Conservation (phyloP, 164 flowering plant species). For the Annona cherimola region DNA sequence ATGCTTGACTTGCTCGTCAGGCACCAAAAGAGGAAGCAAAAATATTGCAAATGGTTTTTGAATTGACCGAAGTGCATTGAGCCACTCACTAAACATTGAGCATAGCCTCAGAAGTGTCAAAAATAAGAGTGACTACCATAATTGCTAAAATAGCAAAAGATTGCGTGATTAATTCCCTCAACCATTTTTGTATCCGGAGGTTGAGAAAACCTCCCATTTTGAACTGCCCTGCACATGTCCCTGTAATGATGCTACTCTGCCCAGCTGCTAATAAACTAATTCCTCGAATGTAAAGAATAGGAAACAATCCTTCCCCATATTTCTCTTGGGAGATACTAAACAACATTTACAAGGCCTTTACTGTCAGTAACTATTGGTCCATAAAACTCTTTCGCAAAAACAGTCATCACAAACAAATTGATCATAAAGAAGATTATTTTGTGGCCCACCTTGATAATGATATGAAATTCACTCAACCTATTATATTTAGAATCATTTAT, state of each 20-base stretch:
- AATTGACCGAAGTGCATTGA: slow-evolving; percentile 83
- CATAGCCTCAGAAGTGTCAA: slow-evolving; percentile 59
- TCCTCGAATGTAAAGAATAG: slow-evolving; percentile 86
- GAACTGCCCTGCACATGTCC: slow-evolving; percentile 94
- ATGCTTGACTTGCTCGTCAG: slow-evolving; percentile 76
- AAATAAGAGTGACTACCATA: slow-evolving; percentile 66
- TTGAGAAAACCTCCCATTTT: slow-evolving; percentile 94
- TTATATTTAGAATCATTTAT: too few relatives aligned
- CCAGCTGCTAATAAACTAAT: too few relatives aligned
- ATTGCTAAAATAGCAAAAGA: slow-evolving; percentile 87
- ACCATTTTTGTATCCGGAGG: slow-evolving; percentile 78
- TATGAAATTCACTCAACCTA: too few relatives aligned
- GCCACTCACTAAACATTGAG: slow-evolving; percentile 81
- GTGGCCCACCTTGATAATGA: too few relatives aligned
- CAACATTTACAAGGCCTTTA: slow-evolving; percentile 86
- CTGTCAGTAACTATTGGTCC: slow-evolving; percentile 51
- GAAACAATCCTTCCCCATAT: slow-evolving; percentile 77
- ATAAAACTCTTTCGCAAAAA: slow-evolving; percentile 82
- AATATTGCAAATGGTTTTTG: slow-evolving; percentile 90
- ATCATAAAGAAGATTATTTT: slow-evolving; percentile 77
- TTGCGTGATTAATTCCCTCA: slow-evolving; percentile 73
- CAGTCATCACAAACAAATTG: slow-evolving; percentile 78
- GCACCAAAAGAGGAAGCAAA: slow-evolving; percentile 75
- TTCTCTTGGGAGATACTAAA: slow-evolving; percentile 75
- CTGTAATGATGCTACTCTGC: slow-evolving; percentile 95